These are phyloP conservation scores for Clathrospora elynae DNA, from an alignment of 2,329 filamentous ascomycete species.

Conservation along the genomic window DNA sequence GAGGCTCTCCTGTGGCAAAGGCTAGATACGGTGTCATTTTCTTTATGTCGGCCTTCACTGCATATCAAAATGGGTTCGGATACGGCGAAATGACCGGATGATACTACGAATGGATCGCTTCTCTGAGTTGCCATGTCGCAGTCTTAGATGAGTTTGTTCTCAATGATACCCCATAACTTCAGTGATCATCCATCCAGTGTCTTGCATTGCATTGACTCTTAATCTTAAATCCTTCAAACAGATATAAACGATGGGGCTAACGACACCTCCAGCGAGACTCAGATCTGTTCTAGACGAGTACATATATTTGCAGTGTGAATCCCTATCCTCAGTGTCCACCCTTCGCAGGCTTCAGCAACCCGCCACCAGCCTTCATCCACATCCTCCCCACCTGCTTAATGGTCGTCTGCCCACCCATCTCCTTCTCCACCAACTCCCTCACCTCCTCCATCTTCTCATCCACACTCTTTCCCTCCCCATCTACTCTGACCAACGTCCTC, in stretches of 20 bases:
- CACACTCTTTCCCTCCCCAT: slow-evolving; percentile 58
- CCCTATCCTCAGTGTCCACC: slow-evolving; percentile 46
- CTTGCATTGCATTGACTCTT: no score
- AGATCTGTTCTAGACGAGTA: not conserved
- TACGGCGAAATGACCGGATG: slow-evolving; percentile 48
- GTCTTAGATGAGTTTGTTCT: slow-evolving; percentile 36
- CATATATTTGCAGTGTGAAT: not conserved
- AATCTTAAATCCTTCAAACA: no score
- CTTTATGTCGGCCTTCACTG: slow-evolving; percentile 37
- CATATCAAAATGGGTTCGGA: slow-evolving; percentile 45
- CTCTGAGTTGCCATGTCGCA: slow-evolving; percentile 30
- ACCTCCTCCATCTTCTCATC: slow-evolving; percentile 66
- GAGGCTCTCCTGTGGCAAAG: slow-evolving; percentile 28
- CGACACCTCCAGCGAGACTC: no score
- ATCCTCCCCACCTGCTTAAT: slow-evolving; percentile 52
- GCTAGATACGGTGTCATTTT: slow-evolving; percentile 29
- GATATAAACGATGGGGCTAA: no score
- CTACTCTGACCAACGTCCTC: slow-evolving; percentile 47
- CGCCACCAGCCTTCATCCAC: slow-evolving; percentile 59
- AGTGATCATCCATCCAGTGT: no score
- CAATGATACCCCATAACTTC: slow-evolving; percentile 47
- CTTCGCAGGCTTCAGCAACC: slow-evolving; percentile 52
- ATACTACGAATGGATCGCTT: slow-evolving; percentile 46
- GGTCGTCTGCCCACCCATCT: slow-evolving; percentile 49
- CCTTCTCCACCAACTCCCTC: slow-evolving; percentile 63